phyloP scores from a whole-genome alignment of 164 flowering plant species.

The Nymphaea thermarum region DNA sequence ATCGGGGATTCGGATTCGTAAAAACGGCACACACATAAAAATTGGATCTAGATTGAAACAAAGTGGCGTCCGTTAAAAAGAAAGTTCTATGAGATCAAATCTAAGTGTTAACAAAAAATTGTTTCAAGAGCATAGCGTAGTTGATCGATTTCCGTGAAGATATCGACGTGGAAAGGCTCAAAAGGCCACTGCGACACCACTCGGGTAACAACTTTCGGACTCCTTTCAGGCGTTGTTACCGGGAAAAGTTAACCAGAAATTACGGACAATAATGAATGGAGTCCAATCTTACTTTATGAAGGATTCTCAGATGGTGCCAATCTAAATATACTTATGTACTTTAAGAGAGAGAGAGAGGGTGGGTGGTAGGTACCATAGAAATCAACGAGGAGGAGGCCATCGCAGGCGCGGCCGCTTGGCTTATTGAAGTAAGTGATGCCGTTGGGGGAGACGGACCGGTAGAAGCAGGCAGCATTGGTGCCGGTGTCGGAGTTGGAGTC shows the following conservation, averaged over 20 bases:
- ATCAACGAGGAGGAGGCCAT: conserved; percentile 59
- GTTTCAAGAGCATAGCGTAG: too few relatives aligned
- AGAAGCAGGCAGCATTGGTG: conserved; percentile 38
- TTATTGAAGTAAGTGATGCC: conserved; percentile 38
- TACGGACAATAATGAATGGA: background rate
- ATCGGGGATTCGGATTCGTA: too few relatives aligned
- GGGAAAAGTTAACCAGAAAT: background rate
- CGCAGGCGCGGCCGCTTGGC: conserved; percentile 39
- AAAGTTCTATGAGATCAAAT: too few relatives aligned
- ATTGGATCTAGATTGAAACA: too few relatives aligned
- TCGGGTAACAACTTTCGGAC: background rate
- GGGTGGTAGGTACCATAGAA: conserved; percentile 32
- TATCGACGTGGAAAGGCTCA: too few relatives aligned
- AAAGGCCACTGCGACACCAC: too few relatives aligned
- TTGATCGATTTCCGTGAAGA: too few relatives aligned
- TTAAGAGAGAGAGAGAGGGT: background rate
- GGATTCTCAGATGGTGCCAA: background rate
- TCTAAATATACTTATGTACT: too few relatives aligned
- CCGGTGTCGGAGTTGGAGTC: conserved; percentile 77
- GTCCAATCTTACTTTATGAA: background rate
- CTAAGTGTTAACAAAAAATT: too few relatives aligned
- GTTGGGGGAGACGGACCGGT: conserved; percentile 19
- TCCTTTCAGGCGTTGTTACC: background rate
- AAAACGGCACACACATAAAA: too few relatives aligned
- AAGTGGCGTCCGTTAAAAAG: too few relatives aligned